phyloP scores from a whole-genome alignment of 495 filamentous ascomycete species.

The Aspergillus bertholletiae region DNA sequence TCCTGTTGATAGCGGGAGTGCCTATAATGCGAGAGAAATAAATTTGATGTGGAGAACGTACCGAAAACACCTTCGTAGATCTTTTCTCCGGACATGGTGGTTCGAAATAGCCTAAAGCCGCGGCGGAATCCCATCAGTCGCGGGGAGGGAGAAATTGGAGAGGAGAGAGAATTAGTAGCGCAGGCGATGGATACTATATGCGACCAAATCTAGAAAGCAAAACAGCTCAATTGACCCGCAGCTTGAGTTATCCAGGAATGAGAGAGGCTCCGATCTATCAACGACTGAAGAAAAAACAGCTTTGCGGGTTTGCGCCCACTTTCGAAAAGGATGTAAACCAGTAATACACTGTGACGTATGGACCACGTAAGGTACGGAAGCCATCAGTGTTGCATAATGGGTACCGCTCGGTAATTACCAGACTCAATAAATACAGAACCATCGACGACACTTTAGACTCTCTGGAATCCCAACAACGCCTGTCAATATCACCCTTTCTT shows the following conservation, averaged over 20 bases:
- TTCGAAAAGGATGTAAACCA: background rate
- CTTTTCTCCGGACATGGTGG: slow-evolving; percentile 55
- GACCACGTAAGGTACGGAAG: background rate
- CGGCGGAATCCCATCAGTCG: slow-evolving; percentile 31
- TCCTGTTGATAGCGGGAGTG: no score
- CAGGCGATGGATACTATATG: background rate
- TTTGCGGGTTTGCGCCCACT: background rate
- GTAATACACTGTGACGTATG: slow-evolving; percentile 1
- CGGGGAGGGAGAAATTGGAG: background rate
- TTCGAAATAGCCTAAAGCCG: slow-evolving; percentile 31
- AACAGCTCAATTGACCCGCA: background rate
- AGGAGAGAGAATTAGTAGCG: slow-evolving; percentile 4
- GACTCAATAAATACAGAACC: slow-evolving; percentile 1
- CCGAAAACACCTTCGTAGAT: slow-evolving; percentile 75
- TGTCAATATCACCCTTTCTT: background rate
- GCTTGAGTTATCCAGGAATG: background rate
- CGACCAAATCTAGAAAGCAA: background rate
- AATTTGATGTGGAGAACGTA: slow-evolving; percentile 28
- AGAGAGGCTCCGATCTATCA: background rate
- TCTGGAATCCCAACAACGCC: background rate
- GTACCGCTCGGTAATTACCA: slow-evolving; percentile 2
- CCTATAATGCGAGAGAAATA: no score
- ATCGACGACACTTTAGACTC: background rate
- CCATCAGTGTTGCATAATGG: background rate
- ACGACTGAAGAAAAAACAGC: background rate